Conservation (phyloP, 1,139 yeast species). For the Wickerhamomyces sp. region DNA sequence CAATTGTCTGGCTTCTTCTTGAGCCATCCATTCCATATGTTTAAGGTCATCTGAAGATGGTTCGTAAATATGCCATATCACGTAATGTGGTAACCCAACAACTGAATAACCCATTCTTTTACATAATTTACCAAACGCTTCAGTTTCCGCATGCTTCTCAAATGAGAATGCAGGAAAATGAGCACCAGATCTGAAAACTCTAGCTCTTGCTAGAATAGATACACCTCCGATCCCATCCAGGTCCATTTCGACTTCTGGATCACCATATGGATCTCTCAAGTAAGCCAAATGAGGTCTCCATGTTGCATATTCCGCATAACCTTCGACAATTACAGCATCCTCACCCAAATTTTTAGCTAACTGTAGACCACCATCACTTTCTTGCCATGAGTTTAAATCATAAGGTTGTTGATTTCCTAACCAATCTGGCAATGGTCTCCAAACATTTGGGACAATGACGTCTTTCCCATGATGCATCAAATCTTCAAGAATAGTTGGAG, state of each 20-base stretch:
- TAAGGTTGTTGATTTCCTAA: conserved; percentile 86
- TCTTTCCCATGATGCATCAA: conserved; percentile 61
- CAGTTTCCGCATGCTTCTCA: conserved; percentile 90
- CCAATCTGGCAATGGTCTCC: conserved; percentile 93
- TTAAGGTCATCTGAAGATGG: conserved; percentile 82
- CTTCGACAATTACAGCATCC: conserved; percentile 88
- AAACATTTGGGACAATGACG: conserved; percentile 77
- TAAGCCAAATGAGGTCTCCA: conserved; percentile 92
- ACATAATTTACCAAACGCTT: conserved; percentile 85
- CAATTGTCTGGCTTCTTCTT: conserved; percentile 73
- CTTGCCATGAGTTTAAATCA: conserved; percentile 89
- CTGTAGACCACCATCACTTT: conserved; percentile 76
- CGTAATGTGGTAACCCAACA: conserved; percentile 83
- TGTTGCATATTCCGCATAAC: conserved; percentile 87
- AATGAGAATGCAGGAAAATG: conserved; percentile 90
- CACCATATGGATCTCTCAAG: conserved; percentile 80
- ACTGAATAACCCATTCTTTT: conserved; percentile 78
- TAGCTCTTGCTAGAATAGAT: conserved; percentile 74
- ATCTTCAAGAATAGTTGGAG: conserved; percentile 57
- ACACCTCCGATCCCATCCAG: conserved; percentile 92
- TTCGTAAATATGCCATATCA: conserved; percentile 89
- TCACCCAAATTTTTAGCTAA: conserved; percentile 74
- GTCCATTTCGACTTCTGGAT: conserved; percentile 81
- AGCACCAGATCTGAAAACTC: conserved; percentile 73
- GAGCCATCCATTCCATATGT: conserved; percentile 97